Percentiles rank a stretch among this genome's conserved stretches.
Evolutionary conservation across 345 rosid species (phyloP).

Genomic region (Rubroshorea leprosula): DNA sequence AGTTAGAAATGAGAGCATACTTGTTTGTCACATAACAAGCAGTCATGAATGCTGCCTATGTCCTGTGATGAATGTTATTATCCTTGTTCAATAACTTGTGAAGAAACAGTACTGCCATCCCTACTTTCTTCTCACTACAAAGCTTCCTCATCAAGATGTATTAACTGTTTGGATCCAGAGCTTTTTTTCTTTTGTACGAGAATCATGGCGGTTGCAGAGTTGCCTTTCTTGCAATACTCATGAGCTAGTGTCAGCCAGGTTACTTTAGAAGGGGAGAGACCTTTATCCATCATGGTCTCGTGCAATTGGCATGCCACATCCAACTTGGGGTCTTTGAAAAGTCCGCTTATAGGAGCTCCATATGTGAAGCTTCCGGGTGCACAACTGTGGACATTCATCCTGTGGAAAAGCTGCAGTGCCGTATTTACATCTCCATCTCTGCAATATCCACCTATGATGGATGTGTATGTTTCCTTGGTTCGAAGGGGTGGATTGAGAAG

Average conservation of each 20-base stretch:
- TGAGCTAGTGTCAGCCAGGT: conserved; percentile 75
- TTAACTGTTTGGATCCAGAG: conserved; percentile 74
- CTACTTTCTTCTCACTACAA: conserved; percentile 78
- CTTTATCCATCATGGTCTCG: conserved; percentile 67
- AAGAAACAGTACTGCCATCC: conserved; percentile 72
- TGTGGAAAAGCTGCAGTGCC: conserved; percentile 48
- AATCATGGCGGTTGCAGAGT: conserved; percentile 75
- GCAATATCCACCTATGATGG: conserved; percentile 73
- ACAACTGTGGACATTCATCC: conserved; percentile 57
- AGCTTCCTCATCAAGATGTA: conserved; percentile 76
- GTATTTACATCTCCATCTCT: conserved; percentile 42
- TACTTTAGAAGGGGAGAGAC: conserved; percentile 73
- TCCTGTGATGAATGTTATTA: conserved; percentile 45
- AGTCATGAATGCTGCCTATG: conserved; percentile 61
- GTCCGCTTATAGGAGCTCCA: conserved; percentile 79
- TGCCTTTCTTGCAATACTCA: conserved; percentile 72
- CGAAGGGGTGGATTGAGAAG: too few species aligned
- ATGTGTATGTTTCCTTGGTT: conserved; percentile 83
- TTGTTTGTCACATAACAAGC: conserved; percentile 77
- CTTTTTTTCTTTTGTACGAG: conserved; percentile 71
- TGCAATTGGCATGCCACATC: conserved; percentile 62
- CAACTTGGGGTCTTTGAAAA: conserved; percentile 74
- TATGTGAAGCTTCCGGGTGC: conserved; percentile 66
- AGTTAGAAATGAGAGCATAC: conserved; percentile 61
- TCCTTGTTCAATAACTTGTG: conserved; percentile 61